Conservation (phyloP, 2,329 filamentous ascomycete genomes). For the Colletotrichum higginsianum region DNA sequence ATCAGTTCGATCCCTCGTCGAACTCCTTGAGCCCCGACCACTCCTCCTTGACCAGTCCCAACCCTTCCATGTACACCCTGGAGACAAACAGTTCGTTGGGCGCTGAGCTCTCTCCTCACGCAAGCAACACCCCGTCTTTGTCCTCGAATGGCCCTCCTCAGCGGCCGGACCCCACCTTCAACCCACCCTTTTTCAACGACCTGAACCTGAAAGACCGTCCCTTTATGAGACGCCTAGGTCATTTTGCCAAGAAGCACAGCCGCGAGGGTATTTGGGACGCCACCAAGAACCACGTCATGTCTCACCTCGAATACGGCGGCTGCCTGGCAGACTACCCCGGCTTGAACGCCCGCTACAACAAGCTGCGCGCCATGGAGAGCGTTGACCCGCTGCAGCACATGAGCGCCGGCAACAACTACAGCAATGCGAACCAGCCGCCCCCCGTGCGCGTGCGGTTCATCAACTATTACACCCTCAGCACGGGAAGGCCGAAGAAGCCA, state of each 20-base stretch:
- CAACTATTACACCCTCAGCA: slow-evolving; percentile 93
- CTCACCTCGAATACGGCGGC: slow-evolving; percentile 87
- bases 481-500: slow-evolving; percentile 74
- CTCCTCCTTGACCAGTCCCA: slow-evolving; percentile 43
- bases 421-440: slow-evolving; percentile 49
- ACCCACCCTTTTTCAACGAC: slow-evolving; percentile 84
- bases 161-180: slow-evolving; percentile 75
- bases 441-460: slow-evolving; percentile 79
- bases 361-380: slow-evolving; percentile 80
- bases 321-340: slow-evolving; percentile 83
- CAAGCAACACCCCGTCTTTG: slow-evolving; percentile 25
- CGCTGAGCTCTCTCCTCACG: slow-evolving; percentile 41
- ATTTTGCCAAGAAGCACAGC: slow-evolving; percentile 87
- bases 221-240: slow-evolving; percentile 76
- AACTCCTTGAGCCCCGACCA: slow-evolving; percentile 36
- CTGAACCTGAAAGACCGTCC: slow-evolving; percentile 77
- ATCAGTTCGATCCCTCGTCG: slow-evolving; percentile 36
- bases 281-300: slow-evolving; percentile 80
- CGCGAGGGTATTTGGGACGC: slow-evolving; percentile 78
- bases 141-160: slow-evolving; percentile 39
- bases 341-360: slow-evolving; percentile 79
- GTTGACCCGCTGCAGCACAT: slow-evolving; percentile 67
- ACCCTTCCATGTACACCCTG: slow-evolving; percentile 47
- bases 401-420: slow-evolving; percentile 42
- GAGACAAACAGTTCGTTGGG: slow-evolving; percentile 44